Base-by-base conservation (phyloP, 2,329 filamentous ascomycete species). In the Colletotrichum abscissum region DNA sequence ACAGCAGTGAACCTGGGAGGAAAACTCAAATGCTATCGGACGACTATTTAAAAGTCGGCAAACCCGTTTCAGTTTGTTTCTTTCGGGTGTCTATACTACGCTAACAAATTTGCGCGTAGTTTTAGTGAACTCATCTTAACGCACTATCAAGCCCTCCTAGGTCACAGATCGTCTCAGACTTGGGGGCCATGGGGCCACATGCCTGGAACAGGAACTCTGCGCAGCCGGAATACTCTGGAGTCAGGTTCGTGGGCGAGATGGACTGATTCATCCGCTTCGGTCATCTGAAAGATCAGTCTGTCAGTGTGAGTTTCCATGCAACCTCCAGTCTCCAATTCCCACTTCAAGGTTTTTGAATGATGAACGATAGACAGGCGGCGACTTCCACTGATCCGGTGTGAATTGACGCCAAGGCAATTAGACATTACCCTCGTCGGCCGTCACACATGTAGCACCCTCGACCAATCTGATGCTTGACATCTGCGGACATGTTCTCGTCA, bases 191-290 rank as follows among this genome's bases (percentile, higher is more conserved):
- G n/a, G 60, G 55, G 5, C 70, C 46, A 30, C 55, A 60, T 30
- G 70, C 46, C 66, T 70, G 70, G 66, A 73, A 73, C 66, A 73
- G 66, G 70, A 73, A 70, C 65, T 73, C 62, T 70, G 66, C 38
- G 35, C 68, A 60, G 59, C 66, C 70, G 66, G 42, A 42, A 56
- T 65, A 46, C 26, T 59, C 26, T 60, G 57, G 60, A 65, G 60
- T 70, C 67, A 62, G 70, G 55, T 56, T 69, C 59, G 59, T 56
- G 30, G 58, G 5, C 9, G 30, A 24, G 4, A n/a, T 16, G 54
- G 67, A 9, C 22, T 52, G 58, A 64, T 59, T 64, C 24, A 54
- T 35, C 54, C n/a, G n/a, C 49, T 38, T 26, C 54, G 11, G 19
- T 70, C 70, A 70, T 73, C 70, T 65, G 60, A 65, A 69, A 66